phyloP scores from a whole-genome alignment of 176 grass and related monocot species.

The Bromus sterilis region DNA sequence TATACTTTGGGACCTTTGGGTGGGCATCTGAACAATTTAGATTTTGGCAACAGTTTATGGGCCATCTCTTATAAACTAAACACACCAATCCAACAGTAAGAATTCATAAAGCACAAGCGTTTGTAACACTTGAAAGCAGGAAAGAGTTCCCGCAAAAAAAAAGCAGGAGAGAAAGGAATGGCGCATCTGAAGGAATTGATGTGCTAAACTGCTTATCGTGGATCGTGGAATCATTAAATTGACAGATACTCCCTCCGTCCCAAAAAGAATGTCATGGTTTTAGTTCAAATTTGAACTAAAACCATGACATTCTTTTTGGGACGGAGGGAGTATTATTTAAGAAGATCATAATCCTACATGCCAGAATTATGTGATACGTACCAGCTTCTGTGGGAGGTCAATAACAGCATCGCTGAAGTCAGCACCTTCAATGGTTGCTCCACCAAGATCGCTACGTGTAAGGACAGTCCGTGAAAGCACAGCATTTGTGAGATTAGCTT shows the following conservation, averaged over 20 bases:
- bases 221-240: background rate
- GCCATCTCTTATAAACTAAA: background rate
- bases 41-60: background rate
- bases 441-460: constrained; percentile 90
- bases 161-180: background rate
- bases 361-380: background rate
- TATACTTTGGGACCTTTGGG: background rate
- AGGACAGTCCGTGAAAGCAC: constrained; percentile 81
- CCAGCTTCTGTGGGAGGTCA: constrained; percentile 84
- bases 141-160: too few species aligned
- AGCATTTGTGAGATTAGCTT: constrained; percentile 94
- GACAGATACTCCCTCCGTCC: too few species aligned
- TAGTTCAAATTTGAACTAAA: too few species aligned
- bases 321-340: too few species aligned
- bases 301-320: too few species aligned
- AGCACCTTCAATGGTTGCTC: constrained; percentile 81
- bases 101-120: background rate
- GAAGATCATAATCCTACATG: background rate
- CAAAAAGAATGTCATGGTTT: too few species aligned
- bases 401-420: constrained; percentile 99
- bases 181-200: background rate
- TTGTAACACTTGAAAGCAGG: background rate
- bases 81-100: background rate
- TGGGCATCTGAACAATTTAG: background rate
- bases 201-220: background rate